Evolutionary conservation across 306 rosid species (phyloP).

Genomic region (Corylus heterophylla): DNA sequence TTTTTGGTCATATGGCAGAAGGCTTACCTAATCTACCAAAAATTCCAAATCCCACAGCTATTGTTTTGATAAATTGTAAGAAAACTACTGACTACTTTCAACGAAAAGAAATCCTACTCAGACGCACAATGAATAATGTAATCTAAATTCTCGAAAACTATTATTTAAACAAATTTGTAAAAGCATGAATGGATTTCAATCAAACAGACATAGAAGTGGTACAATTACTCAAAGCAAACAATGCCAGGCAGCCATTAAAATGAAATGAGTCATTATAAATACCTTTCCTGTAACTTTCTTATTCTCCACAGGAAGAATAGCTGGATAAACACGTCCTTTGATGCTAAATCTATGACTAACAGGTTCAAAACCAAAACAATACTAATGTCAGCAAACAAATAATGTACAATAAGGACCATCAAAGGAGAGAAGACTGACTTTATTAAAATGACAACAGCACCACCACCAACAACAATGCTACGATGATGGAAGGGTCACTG

Average conservation of each 20-base stretch:
- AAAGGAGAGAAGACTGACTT: background rate
- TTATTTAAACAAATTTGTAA: background rate
- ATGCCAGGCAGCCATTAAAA: background rate
- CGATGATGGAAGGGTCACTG: background rate
- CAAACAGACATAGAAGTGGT: background rate
- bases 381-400: background rate
- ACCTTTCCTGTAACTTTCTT: conserved; percentile 69
- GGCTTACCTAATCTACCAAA: background rate
- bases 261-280: background rate
- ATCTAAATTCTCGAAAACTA: background rate
- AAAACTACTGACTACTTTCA: background rate
- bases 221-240: background rate
- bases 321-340: conserved; percentile 88
- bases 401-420: background rate
- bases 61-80: background rate
- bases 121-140: background rate
- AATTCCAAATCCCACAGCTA: too few relatives aligned
- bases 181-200: background rate
- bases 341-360: conserved; percentile 76
- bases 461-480: background rate
- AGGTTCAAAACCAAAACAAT: background rate
- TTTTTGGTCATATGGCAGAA: background rate
- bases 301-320: conserved; percentile 67
- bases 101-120: background rate
- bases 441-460: background rate